Base-by-base conservation (phyloP, 1,139 yeast species). In the Saccharomyces hybrid region DNA sequence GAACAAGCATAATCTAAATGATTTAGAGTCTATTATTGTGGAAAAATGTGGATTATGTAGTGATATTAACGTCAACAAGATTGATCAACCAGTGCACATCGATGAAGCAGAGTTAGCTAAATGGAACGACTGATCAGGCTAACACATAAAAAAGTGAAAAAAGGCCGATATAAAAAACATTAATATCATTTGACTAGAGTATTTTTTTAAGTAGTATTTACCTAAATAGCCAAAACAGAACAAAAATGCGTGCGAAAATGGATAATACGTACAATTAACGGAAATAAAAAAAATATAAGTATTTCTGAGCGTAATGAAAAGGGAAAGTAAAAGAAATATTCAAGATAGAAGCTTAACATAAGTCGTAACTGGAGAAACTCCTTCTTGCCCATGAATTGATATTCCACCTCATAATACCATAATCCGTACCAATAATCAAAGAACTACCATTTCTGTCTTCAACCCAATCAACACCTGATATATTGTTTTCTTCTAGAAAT, bases 41-140 rank as follows among this genome's bases (percentile, higher is more conserved):
- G 78, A 79, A 38, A 88, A 84, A 59, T 93, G 99, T 70, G 78
- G 85, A 11, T 71, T 90, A 34, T 93, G 99, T 70, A 85, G 90
- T 56, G 96, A 88, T 49, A 72, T 81, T 52, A 84, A 81, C 64
- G 83, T 93, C 54, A 85, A 83, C 53, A 76, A 80, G 13, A 77
- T 91, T 51, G 97, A 90, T 62, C 79, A 78, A 50, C 77, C 82
- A 1, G 66, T 80, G 4, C 64, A 42, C 7, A 52, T 59, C 3
- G 58, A 63, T 47, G 64, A 62, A 31, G 52, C 51, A 2, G 65
- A 64, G 42, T 55, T 55, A 6, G 56, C 52, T 1, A 63, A 60
- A 47, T 68, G 71, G 71, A 50, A 51, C 8, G 42, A 34, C 20
- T 20, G 20, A 14, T 34, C 3, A 8, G 3, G 42, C 42, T 14